Evolutionary conservation across 75 land plant species (phyloP), one percentile per base, ranked within the genome.

Genomic region (Ceratopteris richardii): DNA sequence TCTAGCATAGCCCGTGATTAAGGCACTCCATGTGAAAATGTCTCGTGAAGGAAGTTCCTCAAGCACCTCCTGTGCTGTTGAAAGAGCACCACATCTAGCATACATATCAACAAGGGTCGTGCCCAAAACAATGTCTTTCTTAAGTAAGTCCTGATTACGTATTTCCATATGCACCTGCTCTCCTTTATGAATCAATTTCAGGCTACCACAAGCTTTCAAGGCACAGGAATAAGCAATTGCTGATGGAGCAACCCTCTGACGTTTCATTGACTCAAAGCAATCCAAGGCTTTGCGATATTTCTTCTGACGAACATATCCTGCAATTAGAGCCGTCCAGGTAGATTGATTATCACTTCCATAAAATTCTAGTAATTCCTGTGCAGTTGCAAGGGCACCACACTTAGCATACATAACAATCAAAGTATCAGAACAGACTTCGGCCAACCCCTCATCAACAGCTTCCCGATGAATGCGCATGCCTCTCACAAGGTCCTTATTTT

Each of bases 241-340:
- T 16, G 51, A 52, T 4, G 70, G 70, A 18, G 41, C 1, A 26
- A 68, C 23, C 3, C 63, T 57, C 1, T 24, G 33, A 18, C 2
- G 28, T 40, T n/a, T 37, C 70, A 68, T 68, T n/a, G 1, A 22
- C 24, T 56, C 57, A 36, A 56, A 60, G 20, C 50, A 46, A 25
- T 29, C 36, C 11, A 68, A 19, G 3, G 63, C 27, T 20, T 60
- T 18, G n/a, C 12, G 5, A 0, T 18, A 28, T 33, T 40, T 16
- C 1, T 63, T 63, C 16, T 68, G 55, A 16, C 53, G 63, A 19
- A 63, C 70, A 43, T 39, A 68, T 24, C 48, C 63, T 25, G 30
- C 52, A 9, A 68, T 60, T 44, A 68, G 58, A 29, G 70, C 63
- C 1, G 63, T 68, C 63, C 63, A 68, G 14, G 70, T 40, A 41